phyloP scores from a whole-genome alignment of 2,329 filamentous ascomycete species.

The Colletotrichum shisoi region DNA sequence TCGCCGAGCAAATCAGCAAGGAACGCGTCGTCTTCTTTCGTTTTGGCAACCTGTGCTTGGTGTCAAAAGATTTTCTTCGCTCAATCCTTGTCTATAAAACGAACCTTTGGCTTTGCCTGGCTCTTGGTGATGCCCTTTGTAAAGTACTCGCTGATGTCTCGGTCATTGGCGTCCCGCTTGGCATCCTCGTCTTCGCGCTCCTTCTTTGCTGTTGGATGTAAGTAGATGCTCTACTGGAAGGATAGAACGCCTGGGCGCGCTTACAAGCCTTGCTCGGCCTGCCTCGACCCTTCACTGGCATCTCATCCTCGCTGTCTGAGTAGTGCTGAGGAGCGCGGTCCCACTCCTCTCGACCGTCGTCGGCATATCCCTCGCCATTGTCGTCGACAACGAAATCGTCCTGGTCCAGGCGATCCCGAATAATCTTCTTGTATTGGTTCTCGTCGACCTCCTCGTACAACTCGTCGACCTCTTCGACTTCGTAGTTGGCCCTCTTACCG shows the following conservation, averaged over 20 bases:
- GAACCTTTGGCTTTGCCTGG: slow-evolving; percentile 82
- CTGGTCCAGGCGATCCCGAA: slow-evolving; percentile 84
- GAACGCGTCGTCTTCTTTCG: slow-evolving; percentile 88
- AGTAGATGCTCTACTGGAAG: slow-evolving; percentile 8
- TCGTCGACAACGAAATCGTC: slow-evolving; percentile 99
- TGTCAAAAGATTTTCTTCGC: slow-evolving; percentile 3
- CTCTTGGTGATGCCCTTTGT: slow-evolving; percentile 73
- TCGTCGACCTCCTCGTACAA: slow-evolving; percentile 98
- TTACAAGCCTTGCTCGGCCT: slow-evolving; percentile 62
- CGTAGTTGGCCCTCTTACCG: slow-evolving; percentile 89
- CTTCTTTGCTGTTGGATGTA: slow-evolving; percentile 72
- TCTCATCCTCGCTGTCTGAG: slow-evolving; percentile 78
- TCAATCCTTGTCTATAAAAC: slow-evolving; percentile 27
- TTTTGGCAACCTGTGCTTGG: slow-evolving; percentile 69
- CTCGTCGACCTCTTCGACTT: slow-evolving; percentile 82
- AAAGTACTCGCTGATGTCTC: slow-evolving; percentile 94
- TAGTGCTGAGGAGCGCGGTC: slow-evolving; percentile 71
- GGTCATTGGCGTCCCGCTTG: slow-evolving; percentile 85
- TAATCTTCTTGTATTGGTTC: slow-evolving; percentile 95
- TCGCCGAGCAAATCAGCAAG: slow-evolving; percentile 84
- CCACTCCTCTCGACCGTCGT: slow-evolving; percentile 96
- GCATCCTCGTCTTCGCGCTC: slow-evolving; percentile 87
- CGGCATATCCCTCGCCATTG: slow-evolving; percentile 95
- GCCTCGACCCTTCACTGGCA: slow-evolving; percentile 56
- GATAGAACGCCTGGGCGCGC: slow-evolving; percentile 34